These are phyloP conservation scores for Smallanthus sonchifolius DNA, from an alignment of 129 eudicot genomes.

Conservation along the genomic window DNA sequence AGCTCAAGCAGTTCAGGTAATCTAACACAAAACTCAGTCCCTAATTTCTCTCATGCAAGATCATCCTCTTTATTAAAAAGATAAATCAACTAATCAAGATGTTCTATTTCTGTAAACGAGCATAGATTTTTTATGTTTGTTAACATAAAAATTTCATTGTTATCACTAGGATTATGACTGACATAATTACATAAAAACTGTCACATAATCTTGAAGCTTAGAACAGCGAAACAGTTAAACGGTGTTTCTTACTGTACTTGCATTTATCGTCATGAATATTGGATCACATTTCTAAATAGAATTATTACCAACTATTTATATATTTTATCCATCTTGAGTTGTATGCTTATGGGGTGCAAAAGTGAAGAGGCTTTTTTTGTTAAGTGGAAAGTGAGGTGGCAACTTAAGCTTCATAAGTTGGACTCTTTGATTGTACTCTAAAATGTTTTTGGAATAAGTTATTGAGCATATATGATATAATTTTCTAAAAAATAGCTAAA, in stretches of 20 bases:
- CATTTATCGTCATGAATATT: not conserved
- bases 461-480: not conserved
- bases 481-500: not conserved
- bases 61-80: not conserved
- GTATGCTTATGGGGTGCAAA: not conserved
- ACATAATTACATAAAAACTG: not conserved
- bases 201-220: slow-evolving; percentile 1
- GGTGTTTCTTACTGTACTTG: not conserved
- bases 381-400: slow-evolving; percentile 10
- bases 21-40: not conserved
- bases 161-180: not conserved
- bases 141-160: not conserved
- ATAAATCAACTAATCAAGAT: not conserved
- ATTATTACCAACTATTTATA: not conserved
- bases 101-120: not conserved
- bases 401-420: slow-evolving; percentile 1
- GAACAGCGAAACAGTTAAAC: not conserved
- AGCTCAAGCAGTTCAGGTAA: not conserved
- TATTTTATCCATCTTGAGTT: not conserved
- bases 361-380: not conserved
- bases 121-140: not conserved
- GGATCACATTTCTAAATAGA: not conserved
- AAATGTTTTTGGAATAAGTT: not conserved
- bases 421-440: not conserved
- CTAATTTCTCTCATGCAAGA: not conserved